Conservation (phyloP, 1,284 basidiomycete genomes). For the Fomitiporia mediterranea region DNA sequence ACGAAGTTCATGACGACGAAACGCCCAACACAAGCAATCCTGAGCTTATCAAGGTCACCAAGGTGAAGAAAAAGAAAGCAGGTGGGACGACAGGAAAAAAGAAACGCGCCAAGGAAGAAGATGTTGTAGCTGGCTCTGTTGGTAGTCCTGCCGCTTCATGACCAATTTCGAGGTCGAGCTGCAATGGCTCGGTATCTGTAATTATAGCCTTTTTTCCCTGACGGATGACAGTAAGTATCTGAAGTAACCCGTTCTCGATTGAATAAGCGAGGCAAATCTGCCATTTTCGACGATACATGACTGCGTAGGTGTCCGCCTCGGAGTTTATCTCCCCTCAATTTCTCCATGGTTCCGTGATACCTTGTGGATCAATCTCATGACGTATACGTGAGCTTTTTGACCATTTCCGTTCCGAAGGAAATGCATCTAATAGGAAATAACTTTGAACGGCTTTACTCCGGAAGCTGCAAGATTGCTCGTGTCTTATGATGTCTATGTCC, state of each 20-base stretch:
- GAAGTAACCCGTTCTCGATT: no score
- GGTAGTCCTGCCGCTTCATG: not conserved
- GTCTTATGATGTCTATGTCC: slow-evolving; percentile 6
- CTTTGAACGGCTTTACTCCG: not conserved
- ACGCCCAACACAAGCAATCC: slow-evolving; percentile 49
- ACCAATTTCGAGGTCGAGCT: not conserved
- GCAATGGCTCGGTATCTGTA: not conserved
- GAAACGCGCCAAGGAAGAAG: slow-evolving; percentile 43
- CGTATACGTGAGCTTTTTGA: not conserved
- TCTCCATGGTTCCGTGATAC: not conserved
- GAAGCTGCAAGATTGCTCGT: not conserved
- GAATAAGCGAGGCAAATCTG: not conserved
- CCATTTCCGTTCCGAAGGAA: not conserved
- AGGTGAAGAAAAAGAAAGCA: slow-evolving; percentile 76
- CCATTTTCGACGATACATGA: no score
- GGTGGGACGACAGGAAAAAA: slow-evolving; percentile 47
- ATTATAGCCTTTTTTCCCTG: not conserved
- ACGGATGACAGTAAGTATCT: no score
- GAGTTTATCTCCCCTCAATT: not conserved
- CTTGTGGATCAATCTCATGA: not conserved
- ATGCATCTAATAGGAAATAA: not conserved
- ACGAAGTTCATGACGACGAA: slow-evolving; percentile 47
- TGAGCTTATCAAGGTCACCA: slow-evolving; percentile 69
- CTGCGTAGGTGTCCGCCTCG: no score
- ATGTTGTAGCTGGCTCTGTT: not conserved